Percentiles rank a stretch among this genome's conserved stretches.
phyloP scores from a whole-genome alignment of 768 basidiomycete genomes.

The Suillus ampliporus region DNA sequence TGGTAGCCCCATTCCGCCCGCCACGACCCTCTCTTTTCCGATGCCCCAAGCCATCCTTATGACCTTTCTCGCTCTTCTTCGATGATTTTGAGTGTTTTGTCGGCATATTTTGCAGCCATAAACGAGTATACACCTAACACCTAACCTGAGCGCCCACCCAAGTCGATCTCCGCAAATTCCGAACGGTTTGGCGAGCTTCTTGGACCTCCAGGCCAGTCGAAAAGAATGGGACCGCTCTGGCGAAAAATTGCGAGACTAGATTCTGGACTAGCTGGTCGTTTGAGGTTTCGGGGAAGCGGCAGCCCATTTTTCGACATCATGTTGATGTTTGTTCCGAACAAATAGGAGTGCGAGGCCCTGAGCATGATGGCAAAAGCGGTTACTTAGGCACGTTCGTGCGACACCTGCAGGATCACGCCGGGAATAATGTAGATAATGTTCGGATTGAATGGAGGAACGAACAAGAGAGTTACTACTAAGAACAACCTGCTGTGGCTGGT shows the following conservation, averaged over 20 bases:
- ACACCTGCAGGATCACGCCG: conserved; percentile 2
- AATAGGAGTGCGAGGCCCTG: conserved; percentile 34
- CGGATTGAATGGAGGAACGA: conserved; percentile 1
- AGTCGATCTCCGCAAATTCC: conserved; percentile 69
- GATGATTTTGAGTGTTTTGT: conserved; percentile 27
- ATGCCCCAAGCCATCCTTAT: conserved; percentile 21
- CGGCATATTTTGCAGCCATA: conserved; percentile 20
- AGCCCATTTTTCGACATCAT: conserved; percentile 42
- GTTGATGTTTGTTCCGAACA: conserved; percentile 39
- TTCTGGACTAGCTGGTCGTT: conserved; percentile 13
- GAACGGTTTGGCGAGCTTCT: conserved; percentile 66
- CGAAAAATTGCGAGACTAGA: conserved; percentile 8
- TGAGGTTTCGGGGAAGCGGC: conserved; percentile 32
- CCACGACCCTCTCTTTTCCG: conserved; percentile 10
- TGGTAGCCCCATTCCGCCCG: conserved; percentile 8
- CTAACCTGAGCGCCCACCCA: conserved; percentile 19
- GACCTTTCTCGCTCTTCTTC: conserved; percentile 12
- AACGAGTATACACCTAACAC: conserved; percentile 3
- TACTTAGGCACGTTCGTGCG: neutral
- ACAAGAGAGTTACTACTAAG: conserved; percentile 17
- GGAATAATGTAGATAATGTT: conserved; percentile 18
- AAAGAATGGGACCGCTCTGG: conserved; percentile 21
- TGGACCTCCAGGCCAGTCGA: conserved; percentile 42
- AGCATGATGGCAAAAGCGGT: conserved; percentile 8
- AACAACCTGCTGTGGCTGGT: conserved; percentile 4